Conservation (phyloP, 495 filamentous ascomycete genomes). For the Xylaria curta region DNA sequence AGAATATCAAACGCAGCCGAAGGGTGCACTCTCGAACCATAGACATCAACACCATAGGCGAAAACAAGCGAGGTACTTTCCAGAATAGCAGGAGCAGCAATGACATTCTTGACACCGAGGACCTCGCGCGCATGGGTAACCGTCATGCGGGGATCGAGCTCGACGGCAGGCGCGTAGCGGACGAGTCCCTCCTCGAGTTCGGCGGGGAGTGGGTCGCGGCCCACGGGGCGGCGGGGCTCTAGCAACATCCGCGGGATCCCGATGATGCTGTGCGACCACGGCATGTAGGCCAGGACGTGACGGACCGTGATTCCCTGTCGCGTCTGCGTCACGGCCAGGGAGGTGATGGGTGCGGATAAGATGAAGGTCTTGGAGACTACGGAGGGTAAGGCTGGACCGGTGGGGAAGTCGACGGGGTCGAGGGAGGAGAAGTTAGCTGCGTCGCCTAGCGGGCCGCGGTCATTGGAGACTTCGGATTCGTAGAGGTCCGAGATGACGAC, state of each 20-base stretch:
- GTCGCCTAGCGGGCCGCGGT: slow-evolving; percentile 79
- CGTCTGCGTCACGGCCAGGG: slow-evolving; percentile 85
- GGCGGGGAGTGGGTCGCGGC: slow-evolving; percentile 76
- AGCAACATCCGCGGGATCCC: slow-evolving; percentile 78
- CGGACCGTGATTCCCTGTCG: slow-evolving; percentile 90
- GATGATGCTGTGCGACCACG: slow-evolving; percentile 72
- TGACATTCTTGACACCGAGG: slow-evolving; percentile 71
- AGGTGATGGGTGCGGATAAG: slow-evolving; percentile 74
- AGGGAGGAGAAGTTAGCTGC: slow-evolving; percentile 75
- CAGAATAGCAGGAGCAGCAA: slow-evolving; percentile 76
- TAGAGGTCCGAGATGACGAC: slow-evolving; percentile 87
- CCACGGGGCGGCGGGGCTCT: slow-evolving; percentile 88
- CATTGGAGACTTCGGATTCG: slow-evolving; percentile 81
- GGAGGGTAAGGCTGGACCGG: slow-evolving; percentile 61
- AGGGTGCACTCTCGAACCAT: slow-evolving; percentile 82
- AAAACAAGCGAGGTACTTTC: slow-evolving; percentile 94
- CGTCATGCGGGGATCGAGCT: slow-evolving; percentile 83
- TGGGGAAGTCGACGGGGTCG: slow-evolving; percentile 56
- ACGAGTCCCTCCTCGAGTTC: slow-evolving; percentile 87
- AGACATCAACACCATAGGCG: slow-evolving; percentile 88
- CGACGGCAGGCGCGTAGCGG: slow-evolving; percentile 74
- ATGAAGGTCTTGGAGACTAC: slow-evolving; percentile 81
- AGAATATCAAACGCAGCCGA: slow-evolving; percentile 90
- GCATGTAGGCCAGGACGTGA: slow-evolving; percentile 78
- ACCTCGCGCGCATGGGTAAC: slow-evolving; percentile 86